phyloP scores from a whole-genome alignment of 208 protist species.

The Lotmaria passim region DNA sequence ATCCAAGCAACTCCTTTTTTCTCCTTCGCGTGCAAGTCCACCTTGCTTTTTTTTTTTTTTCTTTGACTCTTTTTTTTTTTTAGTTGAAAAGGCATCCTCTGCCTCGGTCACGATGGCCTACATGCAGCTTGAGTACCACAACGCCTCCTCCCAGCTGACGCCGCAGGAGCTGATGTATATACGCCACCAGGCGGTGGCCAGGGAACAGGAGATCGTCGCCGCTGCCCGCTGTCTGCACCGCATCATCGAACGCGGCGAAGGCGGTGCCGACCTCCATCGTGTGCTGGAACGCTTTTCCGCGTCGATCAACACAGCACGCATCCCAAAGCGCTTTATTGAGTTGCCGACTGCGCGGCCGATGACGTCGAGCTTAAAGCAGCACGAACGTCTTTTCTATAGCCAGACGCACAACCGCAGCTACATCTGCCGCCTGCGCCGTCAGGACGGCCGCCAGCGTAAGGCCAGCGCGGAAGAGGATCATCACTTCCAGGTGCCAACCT shows the following conservation, averaged over 20 bases:
- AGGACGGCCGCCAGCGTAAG: slow-evolving; percentile 16
- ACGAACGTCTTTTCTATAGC: background rate
- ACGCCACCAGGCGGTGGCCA: background rate
- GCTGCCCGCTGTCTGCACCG: background rate
- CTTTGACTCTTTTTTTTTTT: background rate
- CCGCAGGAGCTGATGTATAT: slow-evolving; percentile 3
- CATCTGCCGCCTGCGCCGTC: slow-evolving; percentile 9
- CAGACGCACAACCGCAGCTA: slow-evolving; percentile 27
- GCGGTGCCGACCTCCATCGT: slow-evolving; percentile 1
- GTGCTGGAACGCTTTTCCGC: slow-evolving; percentile 11
- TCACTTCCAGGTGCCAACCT: slow-evolving; percentile 18
- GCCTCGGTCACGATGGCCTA: background rate
- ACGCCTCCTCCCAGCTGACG: background rate
- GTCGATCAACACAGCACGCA: slow-evolving; percentile 2
- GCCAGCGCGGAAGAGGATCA: slow-evolving; percentile 5
- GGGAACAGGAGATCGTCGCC: background rate
- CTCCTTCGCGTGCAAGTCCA: background rate
- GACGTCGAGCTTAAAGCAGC: slow-evolving; percentile 8
- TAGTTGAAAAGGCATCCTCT: too few relatives aligned
- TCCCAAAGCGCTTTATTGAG: slow-evolving; percentile 9
- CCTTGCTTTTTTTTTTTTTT: background rate
- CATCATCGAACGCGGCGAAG: slow-evolving; percentile 4
- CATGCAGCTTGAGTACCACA: slow-evolving; percentile 21
- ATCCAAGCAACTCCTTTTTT: too few relatives aligned
- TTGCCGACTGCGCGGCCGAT: background rate